Conservation (phyloP, 169 alveolate species). For the Eimeria sp. region DNA sequence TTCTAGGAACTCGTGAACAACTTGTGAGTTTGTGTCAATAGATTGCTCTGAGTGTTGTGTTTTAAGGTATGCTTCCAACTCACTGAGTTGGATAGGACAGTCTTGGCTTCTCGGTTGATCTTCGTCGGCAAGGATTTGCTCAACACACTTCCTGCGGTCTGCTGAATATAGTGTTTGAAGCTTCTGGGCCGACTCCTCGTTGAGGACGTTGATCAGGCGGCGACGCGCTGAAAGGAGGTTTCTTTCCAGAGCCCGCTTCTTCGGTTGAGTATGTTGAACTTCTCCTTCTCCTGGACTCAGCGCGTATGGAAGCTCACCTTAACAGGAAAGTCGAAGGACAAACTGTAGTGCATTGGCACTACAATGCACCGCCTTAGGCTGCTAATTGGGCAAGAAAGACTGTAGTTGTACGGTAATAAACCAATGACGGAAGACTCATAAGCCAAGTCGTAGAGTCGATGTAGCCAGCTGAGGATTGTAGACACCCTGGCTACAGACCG, state of each 20-base stretch:
- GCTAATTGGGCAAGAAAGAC: too few species aligned
- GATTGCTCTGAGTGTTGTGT: neutral
- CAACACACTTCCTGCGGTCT: neutral
- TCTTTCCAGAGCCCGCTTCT: neutral
- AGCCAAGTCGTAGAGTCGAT: too few species aligned
- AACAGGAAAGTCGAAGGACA: too few species aligned
- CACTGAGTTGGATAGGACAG: slow-evolving; percentile 4
- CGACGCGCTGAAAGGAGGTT: neutral
- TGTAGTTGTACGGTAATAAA: too few species aligned
- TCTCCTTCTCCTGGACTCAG: too few species aligned
- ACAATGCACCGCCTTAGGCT: too few species aligned
- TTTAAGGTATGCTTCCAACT: neutral
- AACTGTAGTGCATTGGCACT: too few species aligned
- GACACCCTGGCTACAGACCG: too few species aligned
- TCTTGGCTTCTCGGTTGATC: neutral
- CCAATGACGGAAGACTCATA: too few species aligned
- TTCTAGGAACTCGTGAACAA: neutral
- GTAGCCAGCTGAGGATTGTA: too few species aligned
- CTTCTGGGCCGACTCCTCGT: neutral
- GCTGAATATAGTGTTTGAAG: neutral
- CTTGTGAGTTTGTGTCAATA: neutral
- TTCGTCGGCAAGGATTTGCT: neutral
- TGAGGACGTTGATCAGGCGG: neutral
- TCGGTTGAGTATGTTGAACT: too few species aligned
- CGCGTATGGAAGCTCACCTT: too few species aligned